Base-by-base conservation (phyloP, 2,329 filamentous ascomycete genomes). In the Phialocephala sp. region DNA sequence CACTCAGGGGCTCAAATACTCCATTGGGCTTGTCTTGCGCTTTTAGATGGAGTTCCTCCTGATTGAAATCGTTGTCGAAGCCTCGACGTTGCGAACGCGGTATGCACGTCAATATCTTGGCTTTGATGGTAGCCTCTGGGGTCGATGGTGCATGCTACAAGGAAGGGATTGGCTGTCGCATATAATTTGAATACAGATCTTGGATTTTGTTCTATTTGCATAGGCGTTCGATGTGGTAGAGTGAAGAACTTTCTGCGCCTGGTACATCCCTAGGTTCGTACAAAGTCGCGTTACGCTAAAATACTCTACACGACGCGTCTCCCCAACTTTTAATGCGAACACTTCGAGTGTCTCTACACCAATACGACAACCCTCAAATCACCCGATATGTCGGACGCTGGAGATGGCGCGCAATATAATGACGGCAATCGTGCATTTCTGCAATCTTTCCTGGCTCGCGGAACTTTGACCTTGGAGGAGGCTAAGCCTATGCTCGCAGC, bases 361-460 rank as follows among this genome's bases (percentile, higher is more conserved):
- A 4, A 22, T 12, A 22, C 35, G 20, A 37, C 11, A 39, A 57
- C 22, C 22, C 14, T 22, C 18, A 12, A 60, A 68, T 59, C 45
- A 11, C 27, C 39, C 14, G 55, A 64, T 27, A 56, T 62, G 24
- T 60, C 67, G 12, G 67, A 68, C 39, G 56, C 18, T 32, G 66
- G 59, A 52, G 65, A 69, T 18, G 57, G 45, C 52, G 66, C 32
- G 2, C 57, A 70, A 32, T 76, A 76, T 41, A 66, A 74, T 63
- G 82, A 96, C 76, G 84, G 84, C 68, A 91, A 97, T 77, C 90
- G 93, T 64, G 94, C 94, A 9, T 97, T 99, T 75, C 83, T 98
- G 0, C 95, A 99, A 79, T 91, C 92, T 58, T 89, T 99, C 71
- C 84, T 97, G 77, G 88, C 91, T 2, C 88, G 89, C 59, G 91